Percentiles rank a stretch among this genome's conserved stretches.
Conservation (phyloP, 2,329 filamentous ascomycete genomes). For the Ascochyta clinopodiicola region DNA sequence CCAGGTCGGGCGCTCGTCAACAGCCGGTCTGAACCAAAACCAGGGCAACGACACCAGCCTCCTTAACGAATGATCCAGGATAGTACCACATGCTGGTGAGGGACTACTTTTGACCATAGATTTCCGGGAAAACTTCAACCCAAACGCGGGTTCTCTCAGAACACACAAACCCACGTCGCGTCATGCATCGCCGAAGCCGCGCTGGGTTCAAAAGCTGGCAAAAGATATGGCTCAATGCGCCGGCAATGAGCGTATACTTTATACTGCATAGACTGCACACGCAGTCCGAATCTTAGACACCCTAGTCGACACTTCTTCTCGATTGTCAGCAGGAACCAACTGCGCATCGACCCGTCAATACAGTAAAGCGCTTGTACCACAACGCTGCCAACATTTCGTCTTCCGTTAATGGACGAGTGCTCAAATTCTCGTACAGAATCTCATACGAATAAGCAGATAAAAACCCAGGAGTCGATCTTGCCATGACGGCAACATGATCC, state of each 20-base stretch:
- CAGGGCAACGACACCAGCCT: not conserved
- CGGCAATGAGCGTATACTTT: no score
- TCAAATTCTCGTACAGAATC: not conserved
- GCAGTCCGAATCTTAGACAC: not conserved
- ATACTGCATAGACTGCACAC: not conserved
- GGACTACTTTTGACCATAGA: not conserved
- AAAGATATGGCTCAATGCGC: not conserved
- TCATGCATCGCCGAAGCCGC: not conserved
- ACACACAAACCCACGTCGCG: not conserved
- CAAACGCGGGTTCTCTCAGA: not conserved
- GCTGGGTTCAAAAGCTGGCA: no score
- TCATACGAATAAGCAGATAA: not conserved
- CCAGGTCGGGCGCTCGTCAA: conserved; percentile 3
- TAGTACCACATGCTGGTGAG: not conserved
- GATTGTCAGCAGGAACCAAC: not conserved
- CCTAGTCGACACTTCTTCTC: not conserved
- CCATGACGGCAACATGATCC: not conserved
- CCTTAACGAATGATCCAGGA: not conserved
- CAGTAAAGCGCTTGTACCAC: not conserved
- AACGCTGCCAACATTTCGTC: not conserved
- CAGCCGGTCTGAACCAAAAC: not conserved
- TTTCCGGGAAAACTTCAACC: not conserved
- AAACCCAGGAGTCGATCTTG: not conserved
- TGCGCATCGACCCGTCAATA: not conserved
- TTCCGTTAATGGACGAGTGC: not conserved